Conservation (phyloP, 768 basidiomycete genomes). For the Lactifluus rugatus region DNA sequence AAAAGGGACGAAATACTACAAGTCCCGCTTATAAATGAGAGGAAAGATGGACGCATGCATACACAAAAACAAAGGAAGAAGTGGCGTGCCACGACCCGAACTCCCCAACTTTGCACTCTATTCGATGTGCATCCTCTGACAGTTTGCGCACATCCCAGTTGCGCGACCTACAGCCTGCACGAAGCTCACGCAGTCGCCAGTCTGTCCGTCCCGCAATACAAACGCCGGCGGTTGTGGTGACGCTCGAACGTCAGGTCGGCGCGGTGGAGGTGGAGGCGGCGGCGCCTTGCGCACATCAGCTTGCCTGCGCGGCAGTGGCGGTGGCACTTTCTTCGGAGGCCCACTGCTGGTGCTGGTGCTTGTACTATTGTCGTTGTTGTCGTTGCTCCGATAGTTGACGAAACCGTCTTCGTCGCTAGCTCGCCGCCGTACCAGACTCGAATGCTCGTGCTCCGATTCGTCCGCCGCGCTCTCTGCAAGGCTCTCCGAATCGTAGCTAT, state of each 20-base stretch:
- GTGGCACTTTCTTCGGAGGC: slow-evolving; percentile 4
- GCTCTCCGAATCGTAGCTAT: slow-evolving; percentile 32
- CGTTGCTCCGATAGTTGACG: neutral
- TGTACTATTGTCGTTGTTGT: neutral
- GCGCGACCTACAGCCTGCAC: slow-evolving; percentile 58
- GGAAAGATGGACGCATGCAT: neutral
- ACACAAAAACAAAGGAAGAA: neutral
- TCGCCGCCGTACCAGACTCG: slow-evolving; percentile 25
- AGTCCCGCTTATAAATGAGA: neutral
- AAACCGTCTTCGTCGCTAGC: slow-evolving; percentile 18
- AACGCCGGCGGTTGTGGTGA: slow-evolving; percentile 10
- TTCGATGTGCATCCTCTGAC: slow-evolving; percentile 41
- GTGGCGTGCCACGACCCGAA: neutral
- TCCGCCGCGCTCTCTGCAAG: slow-evolving; percentile 33
- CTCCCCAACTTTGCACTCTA: neutral
- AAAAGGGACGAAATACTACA: neutral
- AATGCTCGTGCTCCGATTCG: slow-evolving; percentile 34
- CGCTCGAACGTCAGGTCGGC: slow-evolving; percentile 19
- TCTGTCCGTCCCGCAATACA: slow-evolving; percentile 28
- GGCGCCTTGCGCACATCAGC: slow-evolving; percentile 22
- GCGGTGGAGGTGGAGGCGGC: slow-evolving; percentile 26
- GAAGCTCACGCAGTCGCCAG: slow-evolving; percentile 44
- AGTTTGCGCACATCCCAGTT: slow-evolving; percentile 56
- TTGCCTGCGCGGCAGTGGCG: slow-evolving; percentile 23
- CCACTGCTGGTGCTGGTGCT: neutral